Conservation (phyloP, 129 eudicot species). For the Calendula officinalis region DNA sequence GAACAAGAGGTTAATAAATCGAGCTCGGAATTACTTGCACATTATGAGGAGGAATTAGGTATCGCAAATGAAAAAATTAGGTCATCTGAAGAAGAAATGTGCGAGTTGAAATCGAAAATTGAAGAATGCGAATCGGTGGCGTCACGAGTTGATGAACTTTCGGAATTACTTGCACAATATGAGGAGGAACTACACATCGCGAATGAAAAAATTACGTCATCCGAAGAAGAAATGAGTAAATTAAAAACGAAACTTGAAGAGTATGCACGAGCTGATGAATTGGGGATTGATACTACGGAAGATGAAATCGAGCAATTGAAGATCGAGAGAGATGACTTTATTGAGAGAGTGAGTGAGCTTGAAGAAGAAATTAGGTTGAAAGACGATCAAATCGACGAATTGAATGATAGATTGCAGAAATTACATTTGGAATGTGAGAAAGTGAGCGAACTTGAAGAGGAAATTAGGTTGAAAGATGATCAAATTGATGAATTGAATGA, state of each 20-base stretch:
- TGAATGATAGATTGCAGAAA: slow-evolving; percentile 47
- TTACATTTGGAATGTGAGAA: slow-evolving; percentile 51
- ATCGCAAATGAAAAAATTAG: slow-evolving; percentile 49
- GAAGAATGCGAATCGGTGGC: slow-evolving; percentile 33
- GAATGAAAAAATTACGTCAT: slow-evolving; percentile 45
- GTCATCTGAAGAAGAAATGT: slow-evolving; percentile 52
- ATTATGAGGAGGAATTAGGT: slow-evolving; percentile 57
- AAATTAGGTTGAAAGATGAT: slow-evolving; percentile 46
- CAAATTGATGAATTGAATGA: slow-evolving; percentile 42
- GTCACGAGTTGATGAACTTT: slow-evolving; percentile 17
- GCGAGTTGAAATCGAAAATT: slow-evolving; percentile 39
- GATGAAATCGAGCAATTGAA: slow-evolving; percentile 54
- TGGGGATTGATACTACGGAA: slow-evolving; percentile 29
- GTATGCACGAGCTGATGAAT: slow-evolving; percentile 31
- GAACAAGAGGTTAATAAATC: slow-evolving; percentile 40
- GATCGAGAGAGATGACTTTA: slow-evolving; percentile 37
- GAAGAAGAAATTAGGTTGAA: slow-evolving; percentile 39
- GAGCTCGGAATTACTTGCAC: slow-evolving; percentile 16
- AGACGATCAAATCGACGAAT: slow-evolving; percentile 46
- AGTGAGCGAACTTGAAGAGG: slow-evolving; percentile 30
- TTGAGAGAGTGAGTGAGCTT: slow-evolving; percentile 24
- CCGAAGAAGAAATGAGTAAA: slow-evolving; percentile 51
- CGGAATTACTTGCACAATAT: slow-evolving; percentile 25
- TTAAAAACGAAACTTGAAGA: slow-evolving; percentile 44
- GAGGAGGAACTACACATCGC: slow-evolving; percentile 58